phyloP scores from a whole-genome alignment of 2,329 filamentous ascomycete genomes.

The Helminthosporium solani region DNA sequence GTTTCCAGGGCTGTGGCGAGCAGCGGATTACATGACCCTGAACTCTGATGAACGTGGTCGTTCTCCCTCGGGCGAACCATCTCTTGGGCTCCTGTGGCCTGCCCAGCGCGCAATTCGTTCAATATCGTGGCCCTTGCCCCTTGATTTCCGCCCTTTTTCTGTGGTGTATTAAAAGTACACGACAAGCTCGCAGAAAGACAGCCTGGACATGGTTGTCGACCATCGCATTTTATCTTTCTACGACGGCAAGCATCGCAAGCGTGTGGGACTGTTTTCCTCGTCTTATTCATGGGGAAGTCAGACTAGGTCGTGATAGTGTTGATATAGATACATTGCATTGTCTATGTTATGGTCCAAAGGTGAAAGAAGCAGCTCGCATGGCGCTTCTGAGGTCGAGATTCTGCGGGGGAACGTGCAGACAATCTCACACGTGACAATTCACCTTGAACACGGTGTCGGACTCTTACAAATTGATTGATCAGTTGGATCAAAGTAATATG shows the following conservation, averaged over 20 bases:
- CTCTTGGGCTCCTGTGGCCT: constrained; percentile 34
- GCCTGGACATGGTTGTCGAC: constrained; percentile 69
- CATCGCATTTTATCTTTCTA: constrained; percentile 73
- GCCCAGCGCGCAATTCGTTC: constrained; percentile 68
- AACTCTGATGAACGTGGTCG: neutral
- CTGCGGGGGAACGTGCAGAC: too few species aligned
- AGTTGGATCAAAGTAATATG: too few species aligned
- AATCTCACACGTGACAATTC: too few species aligned
- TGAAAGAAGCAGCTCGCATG: too few species aligned
- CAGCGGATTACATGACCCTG: neutral
- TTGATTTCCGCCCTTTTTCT: constrained; percentile 75
- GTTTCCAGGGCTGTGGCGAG: constrained; percentile 5
- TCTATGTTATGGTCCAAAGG: too few species aligned
- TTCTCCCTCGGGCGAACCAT: neutral
- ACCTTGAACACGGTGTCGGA: too few species aligned
- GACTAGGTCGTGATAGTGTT: too few species aligned
- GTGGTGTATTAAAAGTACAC: constrained; percentile 74
- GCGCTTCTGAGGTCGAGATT: too few species aligned
- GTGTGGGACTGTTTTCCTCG: constrained; percentile 36
- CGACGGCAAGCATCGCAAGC: constrained; percentile 74
- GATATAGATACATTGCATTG: too few species aligned
- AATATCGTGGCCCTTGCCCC: constrained; percentile 74
- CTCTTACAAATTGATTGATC: too few species aligned
- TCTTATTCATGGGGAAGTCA: too few species aligned
- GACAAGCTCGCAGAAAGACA: constrained; percentile 59